A percentile compares a stretch with the other conserved stretches of the same genome.
Evolutionary conservation across 495 filamentous ascomycete genomes (phyloP).

Genomic region (Aspergillus olivimuriae): DNA sequence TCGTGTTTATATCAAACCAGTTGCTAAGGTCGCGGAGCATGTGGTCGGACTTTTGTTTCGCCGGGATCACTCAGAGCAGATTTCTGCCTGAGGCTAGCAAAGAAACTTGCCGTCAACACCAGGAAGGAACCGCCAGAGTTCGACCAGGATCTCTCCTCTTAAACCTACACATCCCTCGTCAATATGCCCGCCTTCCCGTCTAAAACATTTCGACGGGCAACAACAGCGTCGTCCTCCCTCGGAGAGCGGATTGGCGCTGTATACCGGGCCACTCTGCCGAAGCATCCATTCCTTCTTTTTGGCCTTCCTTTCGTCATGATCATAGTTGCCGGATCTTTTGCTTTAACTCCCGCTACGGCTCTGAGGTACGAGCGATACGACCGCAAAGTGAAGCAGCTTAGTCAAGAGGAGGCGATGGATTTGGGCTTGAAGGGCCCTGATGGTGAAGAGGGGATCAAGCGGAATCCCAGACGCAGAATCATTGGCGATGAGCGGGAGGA

Average conservation of each 20-base stretch:
- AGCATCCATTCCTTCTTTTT: slow-evolving; percentile 87
- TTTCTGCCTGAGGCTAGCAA: not conserved
- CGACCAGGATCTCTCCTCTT: not conserved
- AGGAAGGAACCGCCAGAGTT: no score
- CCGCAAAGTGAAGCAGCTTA: slow-evolving; percentile 72
- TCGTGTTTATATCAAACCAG: no score
- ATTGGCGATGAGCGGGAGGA: slow-evolving; percentile 70
- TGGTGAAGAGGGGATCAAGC: slow-evolving; percentile 40
- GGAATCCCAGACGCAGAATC: slow-evolving; percentile 39
- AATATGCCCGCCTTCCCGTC: slow-evolving; percentile 67
- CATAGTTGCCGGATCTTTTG: slow-evolving; percentile 92
- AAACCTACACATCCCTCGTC: no score
- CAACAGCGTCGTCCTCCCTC: slow-evolving; percentile 42
- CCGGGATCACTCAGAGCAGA: not conserved
- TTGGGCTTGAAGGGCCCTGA: slow-evolving; percentile 58
- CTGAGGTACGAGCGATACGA: slow-evolving; percentile 91
- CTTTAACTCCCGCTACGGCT: slow-evolving; percentile 87
- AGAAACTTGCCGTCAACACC: not conserved
- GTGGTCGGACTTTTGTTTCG: not conserved
- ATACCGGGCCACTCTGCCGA: slow-evolving; percentile 64
- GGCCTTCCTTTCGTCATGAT: slow-evolving; percentile 89
- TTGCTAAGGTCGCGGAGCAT: no score
- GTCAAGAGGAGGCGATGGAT: slow-evolving; percentile 66
- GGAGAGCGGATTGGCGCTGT: slow-evolving; percentile 60
- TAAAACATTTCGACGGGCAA: slow-evolving; percentile 59